phyloP scores from a whole-genome alignment of 2,329 filamentous ascomycete genomes.

The Aspergillus sp. region DNA sequence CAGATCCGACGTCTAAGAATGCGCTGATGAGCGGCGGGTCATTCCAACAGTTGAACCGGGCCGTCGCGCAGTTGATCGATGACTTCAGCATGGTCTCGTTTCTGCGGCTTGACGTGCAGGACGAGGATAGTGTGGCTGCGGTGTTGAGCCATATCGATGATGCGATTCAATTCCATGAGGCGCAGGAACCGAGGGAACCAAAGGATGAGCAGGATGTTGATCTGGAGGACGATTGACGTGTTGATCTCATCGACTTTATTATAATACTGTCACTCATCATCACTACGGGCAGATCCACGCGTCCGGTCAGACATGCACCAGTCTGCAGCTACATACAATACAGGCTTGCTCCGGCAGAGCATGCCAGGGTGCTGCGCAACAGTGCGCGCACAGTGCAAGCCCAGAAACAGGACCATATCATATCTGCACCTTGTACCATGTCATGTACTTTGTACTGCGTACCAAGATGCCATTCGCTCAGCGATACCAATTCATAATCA shows the following conservation, averaged over 20 bases:
- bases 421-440: no score
- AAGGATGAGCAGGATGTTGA: conserved; percentile 54
- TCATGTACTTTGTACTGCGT: neutral
- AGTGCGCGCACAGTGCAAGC: no score
- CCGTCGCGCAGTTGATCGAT: conserved; percentile 85
- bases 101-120: conserved; percentile 75
- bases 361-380: no score
- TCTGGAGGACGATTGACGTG: conserved; percentile 31
- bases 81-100: conserved; percentile 98
- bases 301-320: neutral
- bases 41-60: conserved; percentile 75
- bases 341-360: no score
- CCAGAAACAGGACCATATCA: no score
- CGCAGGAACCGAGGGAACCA: conserved; percentile 81
- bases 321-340: neutral
- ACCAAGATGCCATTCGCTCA: neutral
- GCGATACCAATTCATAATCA: neutral
- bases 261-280: no score
- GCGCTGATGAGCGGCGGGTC: conserved; percentile 71
- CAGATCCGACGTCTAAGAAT: conserved; percentile 57
- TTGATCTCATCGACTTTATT: neutral
- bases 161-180: conserved; percentile 86
- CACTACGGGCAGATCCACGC: neutral
- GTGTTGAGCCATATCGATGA: conserved; percentile 91
- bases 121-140: conserved; percentile 80